phyloP scores from a whole-genome alignment of 2,329 filamentous ascomycete genomes.

The Graphilbum ipis-grandicollis region DNA sequence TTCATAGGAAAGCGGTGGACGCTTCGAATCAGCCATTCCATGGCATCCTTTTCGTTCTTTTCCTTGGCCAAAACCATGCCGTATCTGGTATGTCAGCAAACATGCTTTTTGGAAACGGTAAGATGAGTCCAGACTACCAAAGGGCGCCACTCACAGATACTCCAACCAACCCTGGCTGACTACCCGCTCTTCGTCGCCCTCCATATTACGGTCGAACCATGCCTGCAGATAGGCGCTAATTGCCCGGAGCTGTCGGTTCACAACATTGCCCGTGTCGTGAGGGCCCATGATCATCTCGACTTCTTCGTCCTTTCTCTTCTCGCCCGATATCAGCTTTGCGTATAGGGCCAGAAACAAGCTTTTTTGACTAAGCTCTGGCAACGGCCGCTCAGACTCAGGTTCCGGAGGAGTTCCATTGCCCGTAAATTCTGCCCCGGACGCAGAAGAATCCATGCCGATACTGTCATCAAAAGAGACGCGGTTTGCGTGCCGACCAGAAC shows the following conservation, averaged over 20 bases:
- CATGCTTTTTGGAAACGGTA: no score
- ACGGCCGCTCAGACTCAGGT: conserved; percentile 10
- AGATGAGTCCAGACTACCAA: conserved; percentile 5
- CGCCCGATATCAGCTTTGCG: conserved; percentile 79
- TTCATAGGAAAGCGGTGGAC: conserved; percentile 87
- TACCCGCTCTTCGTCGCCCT: conserved; percentile 38
- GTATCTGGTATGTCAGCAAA: conserved; percentile 32
- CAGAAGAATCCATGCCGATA: not conserved
- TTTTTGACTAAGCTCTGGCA: conserved; percentile 63
- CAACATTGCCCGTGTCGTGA: conserved; percentile 66
- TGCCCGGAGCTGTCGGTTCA: conserved; percentile 68
- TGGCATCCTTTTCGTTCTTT: conserved; percentile 73
- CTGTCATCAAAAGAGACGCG: not conserved
- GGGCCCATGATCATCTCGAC: conserved; percentile 95
- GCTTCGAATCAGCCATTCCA: conserved; percentile 74
- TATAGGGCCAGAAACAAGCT: conserved; percentile 85
- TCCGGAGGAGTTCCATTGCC: not conserved
- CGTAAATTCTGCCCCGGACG: conserved; percentile 5
- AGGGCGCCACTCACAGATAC: conserved; percentile 37
- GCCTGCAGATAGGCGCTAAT: conserved; percentile 61
- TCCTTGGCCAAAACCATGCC: conserved; percentile 80
- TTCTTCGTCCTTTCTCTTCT: conserved; percentile 93
- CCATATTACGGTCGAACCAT: conserved; percentile 56
- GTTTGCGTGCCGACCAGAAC: not conserved
- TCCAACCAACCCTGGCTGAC: conserved; percentile 85